Percentiles rank a stretch among this genome's conserved stretches.
Evolutionary conservation across 371 early-diverging fungal species (phyloP).

Genomic region (Umbelopsis sp.): DNA sequence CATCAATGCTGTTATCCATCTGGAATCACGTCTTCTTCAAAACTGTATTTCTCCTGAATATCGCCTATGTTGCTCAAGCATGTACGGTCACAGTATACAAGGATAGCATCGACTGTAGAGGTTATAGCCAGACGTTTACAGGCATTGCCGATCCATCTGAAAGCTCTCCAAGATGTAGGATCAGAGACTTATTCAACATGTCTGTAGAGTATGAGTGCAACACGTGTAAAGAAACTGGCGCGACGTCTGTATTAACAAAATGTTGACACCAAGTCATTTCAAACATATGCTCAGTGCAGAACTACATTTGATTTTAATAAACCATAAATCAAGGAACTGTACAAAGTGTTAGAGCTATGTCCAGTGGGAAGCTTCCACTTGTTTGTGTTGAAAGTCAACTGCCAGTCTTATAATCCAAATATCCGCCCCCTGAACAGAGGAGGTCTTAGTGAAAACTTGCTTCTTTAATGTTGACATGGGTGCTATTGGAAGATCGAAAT

Average conservation of each 20-base stretch:
- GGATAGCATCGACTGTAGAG: not conserved
- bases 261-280: not conserved
- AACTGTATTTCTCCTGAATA: not conserved
- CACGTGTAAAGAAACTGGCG: not conserved
- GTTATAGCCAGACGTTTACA: not conserved
- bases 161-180: not conserved
- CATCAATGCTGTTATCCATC: not conserved
- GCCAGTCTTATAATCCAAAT: no score
- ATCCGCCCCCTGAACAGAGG: no score
- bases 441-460: no score
- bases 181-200: not conserved
- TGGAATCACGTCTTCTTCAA: not conserved
- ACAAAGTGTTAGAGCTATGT: no score
- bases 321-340: no score
- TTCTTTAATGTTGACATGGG: no score
- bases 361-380: no score
- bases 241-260: not conserved
- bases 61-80: not conserved
- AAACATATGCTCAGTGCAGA: no score
- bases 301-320: no score
- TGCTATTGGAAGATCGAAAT: no score
- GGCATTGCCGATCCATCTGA: not conserved
- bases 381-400: no score
- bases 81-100: conserved; percentile 2
- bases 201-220: not conserved